phyloP scores from a whole-genome alignment of 495 filamentous ascomycete species.

The Pyronema domesticum region DNA sequence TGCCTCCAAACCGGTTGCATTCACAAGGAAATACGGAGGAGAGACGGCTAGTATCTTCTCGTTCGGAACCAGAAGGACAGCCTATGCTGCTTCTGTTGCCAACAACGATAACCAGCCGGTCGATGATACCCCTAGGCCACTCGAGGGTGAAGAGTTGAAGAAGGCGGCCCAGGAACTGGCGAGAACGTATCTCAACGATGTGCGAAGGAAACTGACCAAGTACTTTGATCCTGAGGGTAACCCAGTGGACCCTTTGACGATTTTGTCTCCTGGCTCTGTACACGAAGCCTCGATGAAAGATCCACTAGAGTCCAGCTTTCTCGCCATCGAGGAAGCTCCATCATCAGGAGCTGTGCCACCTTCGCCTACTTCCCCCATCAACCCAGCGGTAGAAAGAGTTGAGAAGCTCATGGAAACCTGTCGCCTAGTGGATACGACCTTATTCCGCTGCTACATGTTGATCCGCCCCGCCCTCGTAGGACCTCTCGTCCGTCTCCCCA shows the following conservation, averaged over 20 bases:
- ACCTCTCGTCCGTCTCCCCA: constrained; percentile 84
- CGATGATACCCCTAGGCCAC: constrained; percentile 10
- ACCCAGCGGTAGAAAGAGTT: constrained; percentile 45
- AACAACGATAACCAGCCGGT: constrained; percentile 16
- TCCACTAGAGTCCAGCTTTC: constrained; percentile 30
- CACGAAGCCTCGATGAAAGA: constrained; percentile 22
- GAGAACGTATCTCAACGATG: constrained; percentile 62
- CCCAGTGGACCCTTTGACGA: constrained; percentile 7
- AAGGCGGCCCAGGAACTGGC: constrained; percentile 63
- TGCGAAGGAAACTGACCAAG: constrained; percentile 60
- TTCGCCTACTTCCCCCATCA: constrained; percentile 29
- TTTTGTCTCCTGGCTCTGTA: constrained; percentile 6
- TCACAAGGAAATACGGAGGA: constrained; percentile 6
- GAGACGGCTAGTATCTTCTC: constrained; percentile 23
- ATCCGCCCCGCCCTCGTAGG: constrained; percentile 67
- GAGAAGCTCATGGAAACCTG: constrained; percentile 55
- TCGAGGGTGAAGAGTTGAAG: constrained; percentile 63
- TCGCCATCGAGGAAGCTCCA: neutral
- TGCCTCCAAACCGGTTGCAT: neutral
- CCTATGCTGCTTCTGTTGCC: constrained; percentile 16
- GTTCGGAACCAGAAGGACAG: constrained; percentile 15
- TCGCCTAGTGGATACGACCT: constrained; percentile 71
- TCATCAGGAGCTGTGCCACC: neutral
- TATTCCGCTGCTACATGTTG: constrained; percentile 89
- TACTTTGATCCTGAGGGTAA: constrained; percentile 58